Percentiles rank a stretch among this genome's conserved stretches.
phyloP scores from a whole-genome alignment of 73 alveolate species.

The Paramecium bursaria region DNA sequence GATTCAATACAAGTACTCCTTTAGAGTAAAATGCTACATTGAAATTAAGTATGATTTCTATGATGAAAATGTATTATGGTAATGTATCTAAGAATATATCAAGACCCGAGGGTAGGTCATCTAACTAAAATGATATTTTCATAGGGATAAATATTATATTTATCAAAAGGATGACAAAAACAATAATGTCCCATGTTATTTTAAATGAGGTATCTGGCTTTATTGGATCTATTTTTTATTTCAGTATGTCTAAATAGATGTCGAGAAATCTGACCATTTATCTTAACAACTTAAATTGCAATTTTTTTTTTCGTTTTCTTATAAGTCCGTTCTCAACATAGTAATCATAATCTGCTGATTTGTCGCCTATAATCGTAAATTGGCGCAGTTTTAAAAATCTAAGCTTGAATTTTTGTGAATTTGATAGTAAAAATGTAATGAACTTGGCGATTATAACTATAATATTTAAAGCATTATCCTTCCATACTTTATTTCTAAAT shows the following conservation, averaged over 20 bases:
- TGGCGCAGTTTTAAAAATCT: slow-evolving; percentile 22
- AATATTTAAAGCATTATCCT: slow-evolving; percentile 33
- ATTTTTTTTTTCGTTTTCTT: slow-evolving; percentile 21
- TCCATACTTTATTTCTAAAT: slow-evolving; percentile 27
- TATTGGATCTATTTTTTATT: slow-evolving; percentile 4
- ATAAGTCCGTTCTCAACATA: slow-evolving; percentile 14
- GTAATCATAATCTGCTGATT: slow-evolving; percentile 43
- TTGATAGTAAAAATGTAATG: slow-evolving; percentile 18
- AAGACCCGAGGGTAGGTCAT: not conserved
- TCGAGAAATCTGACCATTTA: not conserved
- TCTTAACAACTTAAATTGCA: not conserved
- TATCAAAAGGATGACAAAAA: not conserved
- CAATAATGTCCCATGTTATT: slow-evolving; percentile 32
- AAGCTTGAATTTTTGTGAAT: slow-evolving; percentile 46
- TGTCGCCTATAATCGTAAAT: slow-evolving; percentile 44
- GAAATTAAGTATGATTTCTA: slow-evolving; percentile 37
- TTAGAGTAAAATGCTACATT: slow-evolving; percentile 42
- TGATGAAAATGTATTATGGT: slow-evolving; percentile 45
- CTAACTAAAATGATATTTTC: slow-evolving; percentile 39
- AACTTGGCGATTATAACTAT: slow-evolving; percentile 43
- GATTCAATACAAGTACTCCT: slow-evolving; percentile 34
- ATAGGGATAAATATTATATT: slow-evolving; percentile 34
- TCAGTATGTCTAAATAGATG: not conserved
- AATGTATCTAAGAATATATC: slow-evolving; percentile 40
- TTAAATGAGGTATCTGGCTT: slow-evolving; percentile 12